Base-by-base conservation (phyloP, 129 eudicot genomes). In the Lonicera japonica region DNA sequence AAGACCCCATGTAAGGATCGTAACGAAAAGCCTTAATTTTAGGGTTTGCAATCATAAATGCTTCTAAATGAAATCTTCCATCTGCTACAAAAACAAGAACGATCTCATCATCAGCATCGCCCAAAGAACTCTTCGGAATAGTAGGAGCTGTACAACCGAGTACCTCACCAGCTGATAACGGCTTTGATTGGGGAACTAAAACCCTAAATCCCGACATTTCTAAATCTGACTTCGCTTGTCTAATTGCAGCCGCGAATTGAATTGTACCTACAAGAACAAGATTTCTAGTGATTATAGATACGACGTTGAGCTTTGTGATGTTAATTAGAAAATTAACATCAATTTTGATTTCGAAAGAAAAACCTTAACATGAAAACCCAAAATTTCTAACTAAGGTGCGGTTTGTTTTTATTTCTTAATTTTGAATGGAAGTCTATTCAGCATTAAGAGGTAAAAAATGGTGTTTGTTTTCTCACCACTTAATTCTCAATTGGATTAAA, bases 31-130 rank as follows among this genome's bases (percentile, higher is more conserved):
- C 82, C 75, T 77, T 87, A 46, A 91, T 66, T 20, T 58, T 75
- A 5, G 97, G 97, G 69, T 91, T 91, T 0, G 95, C 97, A 11
- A 91, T 87, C 95, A 91, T 91, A 54, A 90, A 84, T 8, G 97
- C 97, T 65, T 91, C 97, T 63, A 91, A 69, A 80, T 91, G 97
- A 72, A 91, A 91, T 76, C 97, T 77, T 66, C 97, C 97, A 45
- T 91, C 97, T 8, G 97, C 90, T 25, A 91, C 97, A 73, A 91
- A 91, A 14, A 91, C 74, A 15, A 87, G 67, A 64, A 87, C 94
- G 25, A 75, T 64, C 25, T 80, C 83, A 62, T 56, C 29, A 10
- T 80, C 81, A 58, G 56, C 21, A 11, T 29, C 62, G 0, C 46
- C 47, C 0, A 80, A 64, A 25, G 21, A 57, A 47, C 25, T 59